Evolutionary conservation across 2,329 filamentous ascomycete species (phyloP).

Genomic region (Chaetothyriales sp.): DNA sequence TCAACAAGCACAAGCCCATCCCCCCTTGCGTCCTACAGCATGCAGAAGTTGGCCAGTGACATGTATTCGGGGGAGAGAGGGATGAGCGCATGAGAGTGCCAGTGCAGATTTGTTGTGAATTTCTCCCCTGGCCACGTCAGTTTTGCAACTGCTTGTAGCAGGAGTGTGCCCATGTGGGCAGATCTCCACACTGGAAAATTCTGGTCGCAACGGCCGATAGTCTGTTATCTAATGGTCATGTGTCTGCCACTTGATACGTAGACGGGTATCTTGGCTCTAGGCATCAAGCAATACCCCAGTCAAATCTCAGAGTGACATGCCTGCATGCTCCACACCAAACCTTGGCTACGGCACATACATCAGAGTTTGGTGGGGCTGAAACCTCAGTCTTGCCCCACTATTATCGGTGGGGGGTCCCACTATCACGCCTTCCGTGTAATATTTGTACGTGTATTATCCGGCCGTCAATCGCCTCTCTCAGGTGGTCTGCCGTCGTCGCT

Average conservation of each 20-base stretch:
- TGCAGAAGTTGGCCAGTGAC: no score
- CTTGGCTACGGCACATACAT: background rate
- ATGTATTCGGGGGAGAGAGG: no score
- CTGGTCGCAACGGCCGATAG: background rate
- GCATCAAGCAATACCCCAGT: background rate
- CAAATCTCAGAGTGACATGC: background rate
- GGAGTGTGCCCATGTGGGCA: background rate
- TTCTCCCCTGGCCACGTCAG: no score
- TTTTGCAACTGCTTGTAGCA: background rate
- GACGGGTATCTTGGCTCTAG: background rate
- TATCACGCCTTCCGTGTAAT: no score
- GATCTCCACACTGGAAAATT: background rate
- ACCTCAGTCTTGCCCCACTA: background rate
- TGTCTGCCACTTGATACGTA: no score
- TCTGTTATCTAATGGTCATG: background rate
- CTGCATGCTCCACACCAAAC: background rate
- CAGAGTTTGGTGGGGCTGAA: background rate
- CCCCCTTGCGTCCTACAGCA: no score
- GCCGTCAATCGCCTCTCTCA: no score
- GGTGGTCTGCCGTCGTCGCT: background rate
- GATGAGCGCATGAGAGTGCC: no score
- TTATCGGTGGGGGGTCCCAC: background rate
- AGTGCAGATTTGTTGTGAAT: no score
- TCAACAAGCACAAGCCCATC: no score
- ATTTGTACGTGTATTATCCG: no score